Percentiles rank a stretch among this genome's conserved stretches.
Evolutionary conservation across 2,329 filamentous ascomycete species (phyloP).

Genomic region (Daldinia sp.): DNA sequence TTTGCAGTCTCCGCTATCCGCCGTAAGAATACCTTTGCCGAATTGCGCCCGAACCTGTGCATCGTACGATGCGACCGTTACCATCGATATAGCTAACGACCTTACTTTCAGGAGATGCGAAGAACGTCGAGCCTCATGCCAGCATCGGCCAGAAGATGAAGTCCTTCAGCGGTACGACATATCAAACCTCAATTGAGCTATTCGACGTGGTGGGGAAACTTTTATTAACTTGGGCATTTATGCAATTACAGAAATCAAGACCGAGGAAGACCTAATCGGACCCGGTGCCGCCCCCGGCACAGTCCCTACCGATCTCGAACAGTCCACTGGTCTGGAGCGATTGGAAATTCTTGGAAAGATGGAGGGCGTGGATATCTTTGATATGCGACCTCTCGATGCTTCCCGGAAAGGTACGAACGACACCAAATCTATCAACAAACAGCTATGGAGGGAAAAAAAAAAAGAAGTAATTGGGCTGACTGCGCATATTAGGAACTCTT

Average conservation of each 20-base stretch:
- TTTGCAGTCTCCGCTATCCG: conserved; percentile 71
- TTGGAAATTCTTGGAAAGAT: conserved; percentile 99
- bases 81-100: conserved; percentile 51
- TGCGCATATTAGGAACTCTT: conserved; percentile 75
- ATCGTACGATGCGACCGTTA: conserved; percentile 51
- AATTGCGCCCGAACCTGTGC: conserved; percentile 19
- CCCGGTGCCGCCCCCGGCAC: conserved; percentile 85
- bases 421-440: not conserved
- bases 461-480: conserved; percentile 43
- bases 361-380: conserved; percentile 97
- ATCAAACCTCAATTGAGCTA: conserved; percentile 33
- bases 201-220: conserved; percentile 14
- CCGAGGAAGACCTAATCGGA: conserved; percentile 82
- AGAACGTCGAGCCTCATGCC: conserved; percentile 62
- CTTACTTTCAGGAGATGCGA: conserved; percentile 56
- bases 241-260: conserved; percentile 78
- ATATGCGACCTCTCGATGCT: conserved; percentile 95
- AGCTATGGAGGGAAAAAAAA: not conserved
- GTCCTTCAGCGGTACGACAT: conserved; percentile 59
- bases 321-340: conserved; percentile 97
- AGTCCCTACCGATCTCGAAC: conserved; percentile 93
- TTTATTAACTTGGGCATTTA: conserved; percentile 42
- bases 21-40: conserved; percentile 61
- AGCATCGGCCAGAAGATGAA: conserved; percentile 57
- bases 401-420: conserved; percentile 78